Evolutionary conservation across 2,329 filamentous ascomycete species (phyloP).

Genomic region (Colletotrichum chlorophyti): DNA sequence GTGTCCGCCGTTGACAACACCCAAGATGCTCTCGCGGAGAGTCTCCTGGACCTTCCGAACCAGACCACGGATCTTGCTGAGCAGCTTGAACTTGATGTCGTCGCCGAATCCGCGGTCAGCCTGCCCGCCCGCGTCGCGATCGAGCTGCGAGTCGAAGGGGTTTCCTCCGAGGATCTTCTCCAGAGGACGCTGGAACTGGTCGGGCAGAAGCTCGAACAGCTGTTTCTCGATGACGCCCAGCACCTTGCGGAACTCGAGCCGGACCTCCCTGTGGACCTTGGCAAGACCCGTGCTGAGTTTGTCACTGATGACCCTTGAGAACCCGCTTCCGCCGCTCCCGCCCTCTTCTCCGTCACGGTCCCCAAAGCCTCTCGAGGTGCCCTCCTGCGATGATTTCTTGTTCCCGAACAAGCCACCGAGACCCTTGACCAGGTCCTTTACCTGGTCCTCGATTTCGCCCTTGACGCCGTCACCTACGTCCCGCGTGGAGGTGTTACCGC

Average conservation of each 20-base stretch:
- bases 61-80: conserved; percentile 50
- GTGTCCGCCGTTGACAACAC: conserved; percentile 52
- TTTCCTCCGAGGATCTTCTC: conserved; percentile 55
- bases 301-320: conserved; percentile 53
- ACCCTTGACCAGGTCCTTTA: conserved; percentile 52
- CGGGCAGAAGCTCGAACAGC: conserved; percentile 52
- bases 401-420: conserved; percentile 48
- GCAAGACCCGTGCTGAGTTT: conserved; percentile 53
- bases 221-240: conserved; percentile 52
- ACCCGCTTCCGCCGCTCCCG: conserved; percentile 41
- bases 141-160: conserved; percentile 51
- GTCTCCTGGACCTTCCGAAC: conserved; percentile 53
- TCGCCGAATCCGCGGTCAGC: conserved; percentile 48
- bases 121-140: conserved; percentile 38
- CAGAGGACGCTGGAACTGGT: conserved; percentile 49
- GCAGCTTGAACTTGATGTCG: conserved; percentile 50
- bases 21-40: conserved; percentile 50
- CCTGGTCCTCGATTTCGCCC: conserved; percentile 51
- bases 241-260: conserved; percentile 52
- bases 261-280: conserved; percentile 51
- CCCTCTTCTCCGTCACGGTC: conserved; percentile 36
- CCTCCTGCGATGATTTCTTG: conserved; percentile 39
- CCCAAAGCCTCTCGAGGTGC: conserved; percentile 38
- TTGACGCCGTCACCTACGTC: conserved; percentile 51
- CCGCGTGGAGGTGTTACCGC: conserved; percentile 48